Base-by-base conservation (phyloP, 495 filamentous ascomycete genomes). In the Penicillium waksmanii region DNA sequence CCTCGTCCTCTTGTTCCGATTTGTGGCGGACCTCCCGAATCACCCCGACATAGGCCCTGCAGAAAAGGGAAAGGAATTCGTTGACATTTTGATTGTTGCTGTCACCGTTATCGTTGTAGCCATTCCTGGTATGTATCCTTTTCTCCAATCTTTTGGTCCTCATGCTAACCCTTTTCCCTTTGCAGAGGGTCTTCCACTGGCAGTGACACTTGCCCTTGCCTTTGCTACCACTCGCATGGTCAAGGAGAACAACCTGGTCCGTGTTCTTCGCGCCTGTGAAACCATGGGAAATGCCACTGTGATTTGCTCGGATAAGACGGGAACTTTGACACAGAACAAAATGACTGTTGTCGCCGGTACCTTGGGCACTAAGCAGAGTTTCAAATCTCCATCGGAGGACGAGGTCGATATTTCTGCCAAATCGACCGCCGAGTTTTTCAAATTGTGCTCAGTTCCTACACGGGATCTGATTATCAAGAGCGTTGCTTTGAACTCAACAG, bases 261-360 rank as follows among this genome's bases (percentile, higher is more conserved):
- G 87, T 25, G 73, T 87, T 27, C 77, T 89, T 18, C 79, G 83
- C 17, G 85, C 86, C 23, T 89, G 87, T 67, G 87, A 89, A 60
- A 89, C 86, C 23, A 89, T 89, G 87, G 87, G 87, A 31, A 89
- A 89, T 63, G 86, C 86, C 3, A 89, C 86, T 0, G 85, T 85
- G 0, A 81, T 89, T 25, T 89, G 87, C 66, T 88, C 86, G 0
- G 87, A 89, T 66, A 89, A 89, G 63, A 89, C 87, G 9, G 87
- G 87, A 25, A 89, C 87, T 18, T 65, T 89, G n/a, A 89, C 86
- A 3, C 84, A 88, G 66, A 89, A 89, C 64, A 85, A 84, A 62
- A 89, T 89, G 87, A 87, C 85, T 3, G 85, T 89, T 18, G 85
- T 89, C 21, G 80, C 86, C 25, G 86, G 87, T 18, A 81, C 83